These are phyloP conservation scores for Neoboletus magnificus DNA, from an alignment of 768 basidiomycete genomes.

Conservation along the genomic window DNA sequence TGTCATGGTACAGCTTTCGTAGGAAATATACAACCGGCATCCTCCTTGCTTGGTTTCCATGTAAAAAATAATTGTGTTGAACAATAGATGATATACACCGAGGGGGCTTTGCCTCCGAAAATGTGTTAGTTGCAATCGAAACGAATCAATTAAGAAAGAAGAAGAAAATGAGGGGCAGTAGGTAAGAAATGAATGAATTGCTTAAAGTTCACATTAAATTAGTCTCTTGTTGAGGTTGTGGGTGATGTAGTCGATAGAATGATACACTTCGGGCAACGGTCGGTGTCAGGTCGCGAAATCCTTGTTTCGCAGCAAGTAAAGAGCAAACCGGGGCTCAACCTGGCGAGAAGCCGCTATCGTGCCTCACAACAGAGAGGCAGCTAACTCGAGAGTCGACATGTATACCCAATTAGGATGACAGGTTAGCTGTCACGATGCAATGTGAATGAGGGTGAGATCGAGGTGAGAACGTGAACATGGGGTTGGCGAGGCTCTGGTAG, in stretches of 20 bases:
- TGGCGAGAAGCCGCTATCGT: not conserved
- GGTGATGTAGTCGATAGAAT: conserved; percentile 16
- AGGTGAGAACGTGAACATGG: conserved; percentile 10
- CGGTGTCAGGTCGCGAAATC: conserved; percentile 6
- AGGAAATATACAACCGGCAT: conserved; percentile 14
- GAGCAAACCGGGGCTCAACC: not conserved
- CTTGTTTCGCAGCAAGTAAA: conserved; percentile 9
- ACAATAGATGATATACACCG: conserved; percentile 19
- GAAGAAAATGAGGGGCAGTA: not conserved
- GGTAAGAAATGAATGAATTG: conserved; percentile 1
- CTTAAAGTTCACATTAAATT: conserved; percentile 19
- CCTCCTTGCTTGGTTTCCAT: not conserved
- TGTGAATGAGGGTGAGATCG: conserved; percentile 18
- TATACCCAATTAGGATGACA: conserved; percentile 27
- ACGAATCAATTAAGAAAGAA: conserved; percentile 9
- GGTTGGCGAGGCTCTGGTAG: conserved; percentile 13
- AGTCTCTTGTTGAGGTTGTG: conserved; percentile 13
- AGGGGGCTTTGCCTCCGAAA: conserved; percentile 11
- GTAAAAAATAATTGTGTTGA: conserved; percentile 5
- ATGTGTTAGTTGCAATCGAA: conserved; percentile 14
- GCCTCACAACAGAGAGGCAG: conserved; percentile 7
- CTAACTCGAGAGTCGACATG: conserved; percentile 3
- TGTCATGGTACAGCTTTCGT: conserved; percentile 22
- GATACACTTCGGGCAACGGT: conserved; percentile 18
- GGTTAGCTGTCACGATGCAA: conserved; percentile 17